Base-by-base conservation (phyloP, 345 rosid genomes). In the Kernera saxatilis region DNA sequence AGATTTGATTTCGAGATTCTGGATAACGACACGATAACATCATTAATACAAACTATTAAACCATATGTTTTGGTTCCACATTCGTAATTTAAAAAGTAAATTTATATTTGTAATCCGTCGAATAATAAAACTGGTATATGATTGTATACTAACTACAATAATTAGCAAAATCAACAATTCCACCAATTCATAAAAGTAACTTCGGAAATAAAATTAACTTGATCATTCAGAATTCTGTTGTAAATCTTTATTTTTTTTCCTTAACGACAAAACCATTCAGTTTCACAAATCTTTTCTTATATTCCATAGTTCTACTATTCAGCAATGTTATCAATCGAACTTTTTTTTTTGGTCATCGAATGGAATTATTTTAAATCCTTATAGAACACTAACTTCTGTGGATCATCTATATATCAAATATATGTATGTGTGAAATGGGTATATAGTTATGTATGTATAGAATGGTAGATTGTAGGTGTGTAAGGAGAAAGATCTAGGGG, bases 401-500 rank as follows among this genome's bases (percentile, higher is more conserved):
- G 11, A 35, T 27, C 2, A 62, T 72, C 19, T 4, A 51, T 17
- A 48, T 3, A 37, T 15, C 5, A 26, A 18, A 48, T 21, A 6
- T 0, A 27, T 57, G 74, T n/a, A 70, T 25, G 67, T 26, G 44
- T 39, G 58, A 8, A 58, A 21, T 36, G 30, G 37, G 22, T 11
- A 25, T 53, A 40, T 39, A 67, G 9, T 17, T 36, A 25, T 36
- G 67, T 49, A 53, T 30, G 77, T 35, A 75, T 35, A 62, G 69
- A 51, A 18, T 2, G 7, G 44, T 75, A 73, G 77, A 73, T 36
- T 45, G 48, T 52, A 75, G 73, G 74, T 68, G 74, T 68, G 78
- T 74, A 74, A 74, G 74, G 18, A 69, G 63, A 74, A 74, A 74
- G 67, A 74, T 74, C 69, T 67, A 67, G 78, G 78, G 72, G 69